Conservation (phyloP, 2,329 filamentous ascomycete genomes). For the Rachicladosporium sp. region DNA sequence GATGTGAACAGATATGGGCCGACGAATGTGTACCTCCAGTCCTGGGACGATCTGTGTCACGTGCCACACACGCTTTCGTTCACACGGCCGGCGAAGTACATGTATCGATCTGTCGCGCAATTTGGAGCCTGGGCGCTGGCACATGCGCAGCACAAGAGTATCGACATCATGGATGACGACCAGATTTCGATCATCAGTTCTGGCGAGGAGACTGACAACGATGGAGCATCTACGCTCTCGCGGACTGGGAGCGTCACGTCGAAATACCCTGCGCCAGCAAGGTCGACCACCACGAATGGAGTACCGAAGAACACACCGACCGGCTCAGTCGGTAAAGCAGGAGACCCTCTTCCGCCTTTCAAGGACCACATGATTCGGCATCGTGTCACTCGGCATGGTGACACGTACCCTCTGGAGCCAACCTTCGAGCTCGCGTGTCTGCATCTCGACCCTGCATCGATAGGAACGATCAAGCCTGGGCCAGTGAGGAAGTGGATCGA, state of each 20-base stretch:
- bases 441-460: constrained; percentile 47
- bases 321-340: constrained; percentile 66
- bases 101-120: constrained; percentile 85
- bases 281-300: constrained; percentile 6
- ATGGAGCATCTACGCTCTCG: constrained; percentile 5
- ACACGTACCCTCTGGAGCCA: constrained; percentile 54
- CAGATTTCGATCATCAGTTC: constrained; percentile 64
- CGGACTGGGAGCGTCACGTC: constrained; percentile 7
- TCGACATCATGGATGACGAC: constrained; percentile 73
- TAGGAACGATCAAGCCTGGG: constrained; percentile 68
- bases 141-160: constrained; percentile 63
- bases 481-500: constrained; percentile 76
- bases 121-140: constrained; percentile 89
- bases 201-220: constrained; percentile 21
- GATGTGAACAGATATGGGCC: constrained; percentile 57
- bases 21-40: constrained; percentile 84
- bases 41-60: constrained; percentile 93
- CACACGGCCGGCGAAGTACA: constrained; percentile 87
- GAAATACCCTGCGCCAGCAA: constrained; percentile 3
- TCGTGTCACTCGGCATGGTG: constrained; percentile 65
- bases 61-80: constrained; percentile 89
- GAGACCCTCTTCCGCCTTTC: constrained; percentile 71
- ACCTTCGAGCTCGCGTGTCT: constrained; percentile 54
- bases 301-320: constrained; percentile 14
- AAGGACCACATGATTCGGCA: constrained; percentile 85